phyloP scores from a whole-genome alignment of 495 filamentous ascomycete species.

The Bathelium albidoporum region DNA sequence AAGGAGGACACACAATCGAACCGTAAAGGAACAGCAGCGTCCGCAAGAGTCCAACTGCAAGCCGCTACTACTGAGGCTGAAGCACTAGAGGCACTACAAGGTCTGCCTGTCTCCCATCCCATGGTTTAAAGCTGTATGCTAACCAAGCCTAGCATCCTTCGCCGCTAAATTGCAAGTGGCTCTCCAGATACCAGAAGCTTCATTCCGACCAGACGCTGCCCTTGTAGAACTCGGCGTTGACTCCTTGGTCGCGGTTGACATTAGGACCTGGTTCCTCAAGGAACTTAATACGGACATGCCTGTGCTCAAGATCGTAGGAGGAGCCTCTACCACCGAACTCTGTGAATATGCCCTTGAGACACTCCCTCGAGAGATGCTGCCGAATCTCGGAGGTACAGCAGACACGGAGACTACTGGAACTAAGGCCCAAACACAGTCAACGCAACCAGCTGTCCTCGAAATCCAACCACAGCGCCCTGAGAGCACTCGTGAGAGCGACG shows the following conservation, averaged over 20 bases:
- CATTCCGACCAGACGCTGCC: not conserved
- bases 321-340: not conserved
- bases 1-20: not conserved
- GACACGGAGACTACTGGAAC: not conserved
- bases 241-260: not conserved
- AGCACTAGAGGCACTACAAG: not conserved
- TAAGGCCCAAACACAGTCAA: not conserved
- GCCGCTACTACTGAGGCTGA: not conserved
- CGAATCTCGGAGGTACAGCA: not conserved
- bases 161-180: not conserved
- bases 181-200: not conserved
- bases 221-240: conserved; percentile 1
- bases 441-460: not conserved
- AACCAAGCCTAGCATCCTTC: not conserved
- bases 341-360: not conserved
- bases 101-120: not conserved
- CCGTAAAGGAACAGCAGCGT: not conserved
- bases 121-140: not conserved
- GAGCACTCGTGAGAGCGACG: not conserved
- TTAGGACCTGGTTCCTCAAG: conserved; percentile 1
- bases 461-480: not conserved
- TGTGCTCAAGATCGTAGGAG: not conserved
- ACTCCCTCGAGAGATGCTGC: not conserved
- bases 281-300: not conserved
- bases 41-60: not conserved